Evolutionary conservation across 148 eudicot genomes (phyloP), one percentile per base, ranked within the genome.

Genomic region (Fagopyrum esculentum): DNA sequence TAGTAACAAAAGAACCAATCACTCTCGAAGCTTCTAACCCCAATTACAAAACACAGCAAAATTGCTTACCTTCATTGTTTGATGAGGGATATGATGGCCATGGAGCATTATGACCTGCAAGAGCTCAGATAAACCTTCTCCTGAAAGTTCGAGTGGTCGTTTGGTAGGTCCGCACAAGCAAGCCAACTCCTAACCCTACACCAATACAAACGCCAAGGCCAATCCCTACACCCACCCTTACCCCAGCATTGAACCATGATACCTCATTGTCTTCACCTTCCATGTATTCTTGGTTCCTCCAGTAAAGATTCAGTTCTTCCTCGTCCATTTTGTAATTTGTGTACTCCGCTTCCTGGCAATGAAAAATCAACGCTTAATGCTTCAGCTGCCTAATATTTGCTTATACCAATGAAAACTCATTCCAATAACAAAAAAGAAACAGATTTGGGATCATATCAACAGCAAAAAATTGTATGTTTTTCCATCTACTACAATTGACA

Each of bases 181-280:
- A 76, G 6, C 96, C 93, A 17, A 88, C 96, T 46, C 96, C 96
- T 15, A 90, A 78, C 40, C 92, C 96, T 29, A 91, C 85, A 8
- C 96, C 91, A 17, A 91, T 82, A 74, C 96, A 89, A 84, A 91
- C 80, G 1, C 96, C 91, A 44, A 91, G 92, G 74, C 96, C 92
- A 56, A 91, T 85, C 49, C 96, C 96, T 8, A 90, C 93, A 68
- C 94, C 91, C 29, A 90, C 94, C 77, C 94, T 83, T 40, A 90
- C 91, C 29, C 94, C 91, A 46, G 93, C 92, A 77, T 91, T 91
- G 79, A 91, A 91, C 90, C 90, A 91, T 4, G 91, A 77, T 12
- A 91, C 85, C 68, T 89, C 89, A 1, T 90, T 89, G 45, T 88
- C 93, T 80, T 91, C 93, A 73, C 88, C 93, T 74, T 87, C 90